A percentile compares a stretch with the other conserved stretches of the same genome.
Evolutionary conservation across 805 yeast genomes (phyloP).

Genomic region (Brettanomyces nanus): DNA sequence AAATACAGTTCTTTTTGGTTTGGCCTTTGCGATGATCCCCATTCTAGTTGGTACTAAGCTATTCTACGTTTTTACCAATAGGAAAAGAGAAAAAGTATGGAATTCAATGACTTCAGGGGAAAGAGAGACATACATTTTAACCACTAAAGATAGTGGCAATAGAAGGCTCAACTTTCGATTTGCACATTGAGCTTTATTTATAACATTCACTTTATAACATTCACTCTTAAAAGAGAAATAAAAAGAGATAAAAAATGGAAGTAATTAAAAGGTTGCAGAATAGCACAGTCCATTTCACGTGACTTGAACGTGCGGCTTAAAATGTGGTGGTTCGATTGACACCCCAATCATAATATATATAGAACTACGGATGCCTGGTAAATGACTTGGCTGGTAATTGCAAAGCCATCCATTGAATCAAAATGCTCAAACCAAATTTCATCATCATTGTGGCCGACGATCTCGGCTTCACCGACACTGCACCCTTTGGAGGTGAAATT

Average conservation of each 20-base stretch:
- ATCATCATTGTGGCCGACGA: conserved; percentile 26
- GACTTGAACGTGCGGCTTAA: background rate
- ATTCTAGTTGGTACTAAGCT: conserved; percentile 22
- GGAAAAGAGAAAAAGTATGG: conserved; percentile 42
- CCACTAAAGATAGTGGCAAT: conserved; percentile 46
- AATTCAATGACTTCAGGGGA: conserved; percentile 39
- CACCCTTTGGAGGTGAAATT: conserved; percentile 51
- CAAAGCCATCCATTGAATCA: background rate
- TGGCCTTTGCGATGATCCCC: conserved; percentile 24
- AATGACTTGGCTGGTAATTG: no score
- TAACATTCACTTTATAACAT: no score
- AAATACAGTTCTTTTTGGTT: conserved; percentile 33
- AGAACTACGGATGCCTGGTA: no score
- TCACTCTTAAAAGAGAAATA: no score
- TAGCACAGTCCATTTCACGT: background rate
- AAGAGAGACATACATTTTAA: conserved; percentile 35
- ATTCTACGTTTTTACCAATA: conserved; percentile 36
- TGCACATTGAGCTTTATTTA: no score
- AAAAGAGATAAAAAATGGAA: no score
- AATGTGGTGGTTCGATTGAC: no score
- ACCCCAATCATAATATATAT: no score
- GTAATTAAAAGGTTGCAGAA: no score
- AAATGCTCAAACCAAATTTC: background rate
- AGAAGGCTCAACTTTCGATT: conserved; percentile 43
- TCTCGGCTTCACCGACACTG: conserved; percentile 48